Base-by-base conservation (phyloP, 352 stramenopile species). In the Blastocystis hominis region DNA sequence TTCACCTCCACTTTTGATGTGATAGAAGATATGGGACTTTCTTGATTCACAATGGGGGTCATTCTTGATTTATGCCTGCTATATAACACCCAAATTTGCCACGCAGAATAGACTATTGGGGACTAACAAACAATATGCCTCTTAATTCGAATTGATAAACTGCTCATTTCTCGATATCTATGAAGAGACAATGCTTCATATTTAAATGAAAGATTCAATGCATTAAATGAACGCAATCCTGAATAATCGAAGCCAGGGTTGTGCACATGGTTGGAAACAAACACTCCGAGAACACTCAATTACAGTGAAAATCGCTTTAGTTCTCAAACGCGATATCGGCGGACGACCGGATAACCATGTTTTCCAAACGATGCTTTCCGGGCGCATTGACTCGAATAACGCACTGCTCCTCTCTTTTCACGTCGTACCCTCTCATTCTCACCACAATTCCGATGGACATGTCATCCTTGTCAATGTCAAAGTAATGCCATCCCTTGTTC, bases 401-500 rank as follows among this genome's bases (percentile, higher is more conserved):
- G 44, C 91, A 89, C 17, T 92, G 4, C 42, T 90, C 89, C 0
- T 86, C 24, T 20, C 90, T 86, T n/a, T 89, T 34, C 55, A 86
- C 56, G 7, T 10, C 38, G 17, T 89, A 89, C 15, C 88, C 88
- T 50, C 88, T 70, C 46, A 89, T 89, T 38, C 88, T 63, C 34
- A 66, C 66, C 4, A 89, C 55, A 38, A 89, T 72, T 30, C 75
- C 59, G 20, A 89, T 30, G 24, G 75, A 80, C 78, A 50, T 50
- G 59, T 88, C 88, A 34, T 88, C 89, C 0, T 86, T 61, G 44
- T 88, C 75, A 10, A 90, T 75, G 2, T 81, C 38, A n/a, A 90
- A 88, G 70, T 90, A 90, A 1, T 90, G 75, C 90, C 91, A 93
- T 69, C 91, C 91, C 75, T 92, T 89, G 90, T 95, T 94, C 64